Conservation (phyloP, 441 rosid species). For the Caryocar brasiliense region DNA sequence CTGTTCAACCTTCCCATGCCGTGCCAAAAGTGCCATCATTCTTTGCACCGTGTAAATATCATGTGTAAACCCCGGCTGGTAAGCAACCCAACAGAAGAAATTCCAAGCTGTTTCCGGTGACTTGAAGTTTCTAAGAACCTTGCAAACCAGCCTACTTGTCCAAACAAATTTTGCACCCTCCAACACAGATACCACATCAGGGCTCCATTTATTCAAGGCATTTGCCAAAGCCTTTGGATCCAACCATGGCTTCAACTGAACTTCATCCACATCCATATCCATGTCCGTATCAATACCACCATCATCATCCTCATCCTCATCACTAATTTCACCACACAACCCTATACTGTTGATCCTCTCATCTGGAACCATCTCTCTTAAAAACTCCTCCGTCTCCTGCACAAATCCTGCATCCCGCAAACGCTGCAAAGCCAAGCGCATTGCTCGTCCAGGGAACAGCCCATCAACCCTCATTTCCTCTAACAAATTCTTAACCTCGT, state of each 20-base stretch:
- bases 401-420: conserved; percentile 58
- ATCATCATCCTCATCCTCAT: conserved; percentile 23
- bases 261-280: conserved; percentile 15
- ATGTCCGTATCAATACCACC: conserved; percentile 13
- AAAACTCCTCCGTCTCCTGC: conserved; percentile 33
- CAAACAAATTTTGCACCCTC: conserved; percentile 70
- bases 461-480: conserved; percentile 63
- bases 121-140: conserved; percentile 53
- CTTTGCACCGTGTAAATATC: conserved; percentile 67
- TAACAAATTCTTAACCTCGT: conserved; percentile 43
- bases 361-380: conserved; percentile 58
- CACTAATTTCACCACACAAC: conserved; percentile 24
- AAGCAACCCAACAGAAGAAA: conserved; percentile 88
- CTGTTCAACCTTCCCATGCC: conserved; percentile 51
- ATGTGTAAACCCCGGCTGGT: conserved; percentile 73
- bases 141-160: conserved; percentile 79
- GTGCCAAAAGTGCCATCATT: conserved; percentile 69
- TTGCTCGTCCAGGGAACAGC: conserved; percentile 46
- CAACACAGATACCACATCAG: conserved; percentile 45
- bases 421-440: conserved; percentile 40
- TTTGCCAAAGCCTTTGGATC: conserved; percentile 80
- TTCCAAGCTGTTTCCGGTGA: conserved; percentile 69
- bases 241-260: conserved; percentile 71
- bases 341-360: conserved; percentile 45
- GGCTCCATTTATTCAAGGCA: conserved; percentile 57